phyloP scores from a whole-genome alignment of 768 basidiomycete genomes.

The Lactarius deliciosus region DNA sequence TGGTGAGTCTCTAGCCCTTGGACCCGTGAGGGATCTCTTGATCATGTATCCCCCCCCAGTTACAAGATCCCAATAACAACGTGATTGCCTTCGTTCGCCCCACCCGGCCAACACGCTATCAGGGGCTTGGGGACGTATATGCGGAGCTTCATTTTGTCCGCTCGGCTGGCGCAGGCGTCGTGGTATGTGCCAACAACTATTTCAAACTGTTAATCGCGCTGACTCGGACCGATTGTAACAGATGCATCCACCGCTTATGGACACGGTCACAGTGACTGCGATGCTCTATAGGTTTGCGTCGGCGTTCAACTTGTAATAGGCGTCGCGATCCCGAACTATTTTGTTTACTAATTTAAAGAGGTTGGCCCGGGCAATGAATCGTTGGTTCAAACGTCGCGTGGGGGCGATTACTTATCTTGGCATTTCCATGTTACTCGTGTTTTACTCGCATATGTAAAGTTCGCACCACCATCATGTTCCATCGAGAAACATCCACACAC shows the following conservation, averaged over 20 bases:
- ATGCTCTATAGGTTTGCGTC: slow-evolving; percentile 83
- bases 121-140: slow-evolving; percentile 78
- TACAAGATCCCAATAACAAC: slow-evolving; percentile 67
- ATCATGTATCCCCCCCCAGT: slow-evolving; percentile 40
- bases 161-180: slow-evolving; percentile 74
- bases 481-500: slow-evolving; percentile 24
- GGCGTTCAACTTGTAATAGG: slow-evolving; percentile 42
- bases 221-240: slow-evolving; percentile 35
- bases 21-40: slow-evolving; percentile 10
- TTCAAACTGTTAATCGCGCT: slow-evolving; percentile 24
- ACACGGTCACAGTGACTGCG: slow-evolving; percentile 78
- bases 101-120: slow-evolving; percentile 74
- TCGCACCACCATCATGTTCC: slow-evolving; percentile 24
- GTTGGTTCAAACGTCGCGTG: slow-evolving; percentile 22
- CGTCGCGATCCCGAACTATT: slow-evolving; percentile 15
- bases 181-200: slow-evolving; percentile 47
- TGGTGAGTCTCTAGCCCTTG: slow-evolving; percentile 38
- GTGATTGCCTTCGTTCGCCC: slow-evolving; percentile 81
- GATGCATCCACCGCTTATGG: slow-evolving; percentile 91
- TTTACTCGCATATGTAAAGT: slow-evolving; percentile 28
- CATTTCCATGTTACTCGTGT: slow-evolving; percentile 25
- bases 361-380: slow-evolving; percentile 24
- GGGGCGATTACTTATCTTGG: slow-evolving; percentile 30
- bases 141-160: slow-evolving; percentile 84
- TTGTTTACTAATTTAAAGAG: slow-evolving; percentile 26